Base-by-base conservation (phyloP, 768 basidiomycete species). In the Leccinum olivaceopallidum region DNA sequence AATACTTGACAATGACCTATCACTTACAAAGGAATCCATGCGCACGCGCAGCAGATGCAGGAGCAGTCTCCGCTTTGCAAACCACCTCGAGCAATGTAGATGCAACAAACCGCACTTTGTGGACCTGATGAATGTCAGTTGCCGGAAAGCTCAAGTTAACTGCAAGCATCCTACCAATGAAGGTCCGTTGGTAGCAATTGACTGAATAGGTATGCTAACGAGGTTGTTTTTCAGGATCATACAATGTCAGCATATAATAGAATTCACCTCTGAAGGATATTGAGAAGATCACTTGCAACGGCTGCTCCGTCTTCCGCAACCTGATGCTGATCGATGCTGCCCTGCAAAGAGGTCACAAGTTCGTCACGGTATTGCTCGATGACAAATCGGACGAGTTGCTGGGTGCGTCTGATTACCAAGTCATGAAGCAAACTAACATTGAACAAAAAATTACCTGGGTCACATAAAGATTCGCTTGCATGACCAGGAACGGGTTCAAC, bases 381-480 rank as follows among this genome's bases (percentile, higher is more conserved):
- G 63, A 95, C 92, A 66, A 93, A 94, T 58, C 94, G 90, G 59
- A 92, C 92, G 53, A 94, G 83, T 93, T 95, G 94, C 92, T 95
- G 65, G 7, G n/a, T 13, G 53, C 4, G 14, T 34, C 24, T 22
- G 20, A 18, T 61, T 18, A 63, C 47, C 2, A 28, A 53, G 18
- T 32, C n/a, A 30, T 12, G 22, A 2, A 39, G 7, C 12, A 53
- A 20, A 39, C 8, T 24, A 12, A 37, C 20, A 32, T n/a, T 14
- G 10, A 30, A 30, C 18, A 10, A 32, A 44, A 3, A 57, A 81
- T 61, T 63, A 89, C 93, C 83, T 95, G 94, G 12, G 94, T 95
- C 66, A 95, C 94, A 67, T 89, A 95, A 47, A 96, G 79, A 69
- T 96, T 96, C 37, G 90, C 90, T 74, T 95, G 94, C 84, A 94